Evolutionary conservation across 768 basidiomycete genomes (phyloP).

Genomic region (Trametes elegans): DNA sequence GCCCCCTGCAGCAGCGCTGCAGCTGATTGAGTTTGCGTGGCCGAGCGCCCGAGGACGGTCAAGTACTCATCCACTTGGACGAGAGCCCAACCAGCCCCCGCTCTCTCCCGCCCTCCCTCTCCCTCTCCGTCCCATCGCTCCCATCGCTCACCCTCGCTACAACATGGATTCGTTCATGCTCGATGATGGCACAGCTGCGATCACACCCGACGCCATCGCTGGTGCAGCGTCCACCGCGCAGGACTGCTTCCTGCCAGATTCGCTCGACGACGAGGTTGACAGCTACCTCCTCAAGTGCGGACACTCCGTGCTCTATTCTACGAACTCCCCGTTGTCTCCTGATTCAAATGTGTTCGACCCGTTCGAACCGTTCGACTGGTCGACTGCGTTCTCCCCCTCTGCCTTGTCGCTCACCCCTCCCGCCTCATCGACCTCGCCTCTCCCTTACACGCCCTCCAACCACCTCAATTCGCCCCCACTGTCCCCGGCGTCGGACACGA

Average conservation of each 20-base stretch:
- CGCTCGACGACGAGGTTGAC: background rate
- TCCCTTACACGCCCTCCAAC: background rate
- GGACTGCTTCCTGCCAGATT: too few species aligned
- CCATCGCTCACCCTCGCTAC: background rate
- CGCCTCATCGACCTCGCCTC: background rate
- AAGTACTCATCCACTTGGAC: background rate
- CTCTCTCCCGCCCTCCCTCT: background rate
- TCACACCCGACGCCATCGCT: background rate
- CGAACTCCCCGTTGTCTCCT: background rate
- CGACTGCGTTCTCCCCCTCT: background rate
- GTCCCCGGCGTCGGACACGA: background rate
- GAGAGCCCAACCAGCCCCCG: background rate
- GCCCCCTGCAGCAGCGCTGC: constrained; percentile 3
- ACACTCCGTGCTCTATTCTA: too few species aligned
- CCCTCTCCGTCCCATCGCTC: background rate
- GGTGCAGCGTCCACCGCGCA: too few species aligned
- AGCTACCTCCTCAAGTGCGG: background rate
- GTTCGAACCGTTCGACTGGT: background rate
- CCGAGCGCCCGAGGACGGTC: background rate
- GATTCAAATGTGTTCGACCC: background rate
- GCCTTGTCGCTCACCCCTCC: background rate
- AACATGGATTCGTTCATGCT: background rate
- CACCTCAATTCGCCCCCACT: background rate
- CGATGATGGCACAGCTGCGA: too few species aligned
- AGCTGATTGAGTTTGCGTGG: background rate